Conservation (phyloP, 768 basidiomycete species). For the Lactarius deliciosus region DNA sequence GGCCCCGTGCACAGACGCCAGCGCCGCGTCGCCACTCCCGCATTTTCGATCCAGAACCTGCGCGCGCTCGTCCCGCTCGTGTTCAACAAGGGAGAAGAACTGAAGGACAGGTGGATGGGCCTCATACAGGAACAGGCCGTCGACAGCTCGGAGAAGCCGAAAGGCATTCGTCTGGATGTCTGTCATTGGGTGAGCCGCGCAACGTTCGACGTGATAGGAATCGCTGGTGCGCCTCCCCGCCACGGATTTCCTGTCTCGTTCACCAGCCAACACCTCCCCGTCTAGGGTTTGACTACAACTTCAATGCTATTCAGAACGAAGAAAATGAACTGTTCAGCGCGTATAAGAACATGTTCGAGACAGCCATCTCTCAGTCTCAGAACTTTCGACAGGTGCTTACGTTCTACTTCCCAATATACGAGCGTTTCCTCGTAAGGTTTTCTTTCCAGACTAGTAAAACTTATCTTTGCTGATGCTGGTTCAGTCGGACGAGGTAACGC, state of each 20-base stretch:
- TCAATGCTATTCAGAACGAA: slow-evolving; percentile 79
- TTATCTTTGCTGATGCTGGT: not conserved
- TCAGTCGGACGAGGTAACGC: slow-evolving; percentile 55
- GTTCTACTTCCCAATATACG: slow-evolving; percentile 59
- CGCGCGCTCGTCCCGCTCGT: slow-evolving; percentile 69
- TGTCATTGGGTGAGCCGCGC: slow-evolving; percentile 79
- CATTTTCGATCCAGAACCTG: slow-evolving; percentile 79
- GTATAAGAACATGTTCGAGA: slow-evolving; percentile 83
- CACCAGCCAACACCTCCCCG: not conserved
- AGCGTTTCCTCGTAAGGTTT: slow-evolving; percentile 54
- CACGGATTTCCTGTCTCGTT: slow-evolving; percentile 3
- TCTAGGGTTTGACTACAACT: slow-evolving; percentile 81
- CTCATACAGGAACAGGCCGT: slow-evolving; percentile 43
- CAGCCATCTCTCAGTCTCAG: slow-evolving; percentile 58
- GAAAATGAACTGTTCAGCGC: slow-evolving; percentile 75
- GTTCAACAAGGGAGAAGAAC: slow-evolving; percentile 62
- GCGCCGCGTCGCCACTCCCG: slow-evolving; percentile 71
- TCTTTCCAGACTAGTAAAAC: not conserved
- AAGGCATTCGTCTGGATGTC: slow-evolving; percentile 58
- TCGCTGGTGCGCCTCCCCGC: slow-evolving; percentile 57
- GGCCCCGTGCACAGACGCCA: slow-evolving; percentile 79
- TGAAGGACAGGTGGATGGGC: slow-evolving; percentile 59
- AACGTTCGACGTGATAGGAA: slow-evolving; percentile 88
- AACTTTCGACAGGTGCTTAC: slow-evolving; percentile 47
- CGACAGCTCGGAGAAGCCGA: slow-evolving; percentile 17